Evolutionary conservation across 202 grass and related monocot genomes (phyloP).

Genomic region (Elaeis oleifera): DNA sequence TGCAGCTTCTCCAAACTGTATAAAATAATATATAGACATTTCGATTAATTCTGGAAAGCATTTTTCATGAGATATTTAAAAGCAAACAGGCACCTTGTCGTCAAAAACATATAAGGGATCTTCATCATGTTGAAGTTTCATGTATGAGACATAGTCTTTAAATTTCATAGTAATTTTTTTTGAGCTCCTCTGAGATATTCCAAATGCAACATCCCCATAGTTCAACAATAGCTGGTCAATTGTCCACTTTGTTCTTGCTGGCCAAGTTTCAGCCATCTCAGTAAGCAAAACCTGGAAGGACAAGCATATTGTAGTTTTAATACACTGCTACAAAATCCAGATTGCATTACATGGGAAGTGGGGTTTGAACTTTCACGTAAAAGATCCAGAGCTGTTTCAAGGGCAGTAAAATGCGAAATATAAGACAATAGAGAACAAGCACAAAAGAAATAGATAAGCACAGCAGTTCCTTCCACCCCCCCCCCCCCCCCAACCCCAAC

Average conservation of each 20-base stretch:
- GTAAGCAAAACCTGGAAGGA: conserved; percentile 64
- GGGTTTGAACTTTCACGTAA: no score
- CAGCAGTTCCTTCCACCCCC: no score
- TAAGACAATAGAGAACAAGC: no score
- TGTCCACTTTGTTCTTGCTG: conserved; percentile 82
- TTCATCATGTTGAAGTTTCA: conserved; percentile 92
- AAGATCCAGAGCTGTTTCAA: no score
- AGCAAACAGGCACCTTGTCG: conserved; percentile 47
- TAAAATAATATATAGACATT: conserved; percentile 18
- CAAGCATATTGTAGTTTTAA: no score
- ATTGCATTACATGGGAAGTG: no score
- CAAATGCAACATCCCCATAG: conserved; percentile 66
- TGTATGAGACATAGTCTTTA: conserved; percentile 90
- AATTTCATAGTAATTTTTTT: conserved; percentile 90
- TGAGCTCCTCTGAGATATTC: conserved; percentile 88
- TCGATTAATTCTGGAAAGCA: background rate
- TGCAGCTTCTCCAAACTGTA: conserved; percentile 85
- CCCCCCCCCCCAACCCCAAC: no score
- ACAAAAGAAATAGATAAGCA: no score
- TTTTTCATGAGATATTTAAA: background rate
- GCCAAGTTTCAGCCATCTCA: conserved; percentile 68
- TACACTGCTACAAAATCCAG: no score
- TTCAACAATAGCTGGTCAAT: conserved; percentile 53
- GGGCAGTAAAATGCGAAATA: no score
- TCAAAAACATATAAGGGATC: conserved; percentile 98